Evolutionary conservation across 352 stramenopile species (phyloP), one percentile per base, ranked within the genome.

Genomic region (Pilasporangium apinafurcum): DNA sequence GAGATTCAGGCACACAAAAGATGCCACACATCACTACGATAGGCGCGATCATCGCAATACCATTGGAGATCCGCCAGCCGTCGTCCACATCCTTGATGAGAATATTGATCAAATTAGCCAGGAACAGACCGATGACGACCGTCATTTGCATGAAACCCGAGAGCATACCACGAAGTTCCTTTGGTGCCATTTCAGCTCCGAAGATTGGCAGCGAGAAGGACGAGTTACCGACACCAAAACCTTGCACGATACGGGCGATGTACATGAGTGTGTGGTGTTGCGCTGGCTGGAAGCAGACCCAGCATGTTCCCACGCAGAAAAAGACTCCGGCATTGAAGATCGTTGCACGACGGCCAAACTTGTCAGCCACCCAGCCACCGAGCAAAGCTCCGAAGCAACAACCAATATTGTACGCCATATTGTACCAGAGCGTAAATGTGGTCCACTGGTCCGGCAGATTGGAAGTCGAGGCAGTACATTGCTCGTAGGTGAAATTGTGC

Each of bases 141-240:
- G 47, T 57, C 51, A 62, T 62, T 43, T 65, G 56, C 56, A 65
- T 65, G 37, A 62, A 59, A 14, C 56, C 56, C n/a, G 56, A 60
- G 30, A 65, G 51, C 17, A 65, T 54, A 13, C 56, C 56, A 3
- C 56, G 56, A 24, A 65, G 36, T 37, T 67, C 58, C 43, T 67
- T 67, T 8, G 58, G 58, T 0, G 58, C 50, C 55, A 64, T 61
- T 38, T 67, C 58, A 9, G 58, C 58, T 14, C 58, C 58, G 18
- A 61, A 67, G 13, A 65, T 40, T 13, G 59, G 59, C 28, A 69
- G 41, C 40, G 55, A 65, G 44, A 69, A 69, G 29, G 59, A 69
- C 45, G 55, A 65, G 40, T 63, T 65, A 36, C 55, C 55, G 1
- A 65, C 59, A 25, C 55, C 55, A 29, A 62, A 41, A 10, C 56